Evolutionary conservation across 2,329 filamentous ascomycete species (phyloP).

Genomic region (Aspergillus transmontanensis): DNA sequence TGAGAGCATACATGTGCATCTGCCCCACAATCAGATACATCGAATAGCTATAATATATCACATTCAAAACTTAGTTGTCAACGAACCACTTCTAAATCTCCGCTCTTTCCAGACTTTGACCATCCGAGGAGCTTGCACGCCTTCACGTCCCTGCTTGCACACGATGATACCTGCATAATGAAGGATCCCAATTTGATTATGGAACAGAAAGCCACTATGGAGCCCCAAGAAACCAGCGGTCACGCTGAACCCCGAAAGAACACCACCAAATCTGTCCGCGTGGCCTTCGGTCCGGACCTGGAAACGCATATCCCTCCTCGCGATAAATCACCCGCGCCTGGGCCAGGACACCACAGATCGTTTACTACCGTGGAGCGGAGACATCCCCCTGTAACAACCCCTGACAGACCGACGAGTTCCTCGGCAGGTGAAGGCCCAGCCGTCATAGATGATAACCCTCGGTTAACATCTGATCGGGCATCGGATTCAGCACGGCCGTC

Average conservation of each 20-base stretch:
- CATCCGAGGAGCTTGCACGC: slow-evolving; percentile 13
- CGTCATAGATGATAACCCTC: slow-evolving; percentile 26
- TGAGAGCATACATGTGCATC: slow-evolving; percentile 11
- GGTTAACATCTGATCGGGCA: slow-evolving; percentile 32
- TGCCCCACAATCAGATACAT: slow-evolving; percentile 4
- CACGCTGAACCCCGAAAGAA: slow-evolving; percentile 36
- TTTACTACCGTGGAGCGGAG: slow-evolving; percentile 37
- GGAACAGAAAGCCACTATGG: slow-evolving; percentile 31
- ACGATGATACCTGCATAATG: slow-evolving; percentile 40
- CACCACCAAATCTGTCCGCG: slow-evolving; percentile 37
- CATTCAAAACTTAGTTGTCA: not conserved
- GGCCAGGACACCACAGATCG: slow-evolving; percentile 36
- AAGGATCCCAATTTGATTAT: slow-evolving; percentile 40
- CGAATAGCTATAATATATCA: not conserved
- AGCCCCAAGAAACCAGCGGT: slow-evolving; percentile 30
- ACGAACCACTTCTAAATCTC: not conserved
- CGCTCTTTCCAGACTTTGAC: slow-evolving; percentile 11
- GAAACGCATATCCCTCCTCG: slow-evolving; percentile 41
- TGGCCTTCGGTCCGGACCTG: slow-evolving; percentile 43
- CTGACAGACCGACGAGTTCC: slow-evolving; percentile 35
- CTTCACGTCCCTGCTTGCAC: slow-evolving; percentile 18
- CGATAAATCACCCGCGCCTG: slow-evolving; percentile 35
- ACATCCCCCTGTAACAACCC: slow-evolving; percentile 23
- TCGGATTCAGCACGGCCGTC: slow-evolving; percentile 40
- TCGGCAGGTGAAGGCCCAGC: slow-evolving; percentile 32